Base-by-base conservation (phyloP, 495 filamentous ascomycete species). In the Lentithecium fluviatile region DNA sequence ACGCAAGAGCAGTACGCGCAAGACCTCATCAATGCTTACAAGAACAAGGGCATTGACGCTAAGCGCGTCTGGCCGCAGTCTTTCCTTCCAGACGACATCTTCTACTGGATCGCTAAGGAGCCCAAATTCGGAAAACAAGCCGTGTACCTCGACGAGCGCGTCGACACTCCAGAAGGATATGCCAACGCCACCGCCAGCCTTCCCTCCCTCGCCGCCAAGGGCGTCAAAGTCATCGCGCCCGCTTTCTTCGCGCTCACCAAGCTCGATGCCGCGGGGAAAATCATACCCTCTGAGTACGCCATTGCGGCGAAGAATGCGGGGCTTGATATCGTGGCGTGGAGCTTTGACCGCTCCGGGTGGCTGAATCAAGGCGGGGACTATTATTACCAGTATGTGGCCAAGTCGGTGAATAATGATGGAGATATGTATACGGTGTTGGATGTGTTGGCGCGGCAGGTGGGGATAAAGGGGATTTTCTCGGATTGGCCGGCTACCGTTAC, bases 401-500 rank as follows among this genome's bases (percentile, higher is more conserved):
- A 73, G 40, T 77, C 74, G 11, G 80, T 81, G 38, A 79, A 77
- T 26, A 79, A 78, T 45, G 83, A 86, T 59, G 82, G 83, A 4
- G 80, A 85, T 40, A 76, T 82, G 69, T 85, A 78, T 61, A 79
- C 73, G 42, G 76, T 85, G 15, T 65, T 87, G 25, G 80, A 86
- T 64, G 81, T 83, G 15, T 58, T 87, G 45, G 78, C 75, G 8
- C 75, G 77, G 58, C 71, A 86, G 64, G 80, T 85, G 7, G 80
- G 80, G 2, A 80, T 83, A 12, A 67, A 70, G 19, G 79, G 71
- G 2, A 79, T 87, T 20, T 87, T 86, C 58, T 79, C 80, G 10
- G 84, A 85, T 66, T 87, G 84, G 84, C 77, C 78, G 3, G 81
- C 80, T 0, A 84, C 82, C 3, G 75, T 82, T 7, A 84, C 79